Evolutionary conservation across 352 stramenopile species (phyloP), one percentile per base, ranked within the genome.

Genomic region (Peronospora destructor): DNA sequence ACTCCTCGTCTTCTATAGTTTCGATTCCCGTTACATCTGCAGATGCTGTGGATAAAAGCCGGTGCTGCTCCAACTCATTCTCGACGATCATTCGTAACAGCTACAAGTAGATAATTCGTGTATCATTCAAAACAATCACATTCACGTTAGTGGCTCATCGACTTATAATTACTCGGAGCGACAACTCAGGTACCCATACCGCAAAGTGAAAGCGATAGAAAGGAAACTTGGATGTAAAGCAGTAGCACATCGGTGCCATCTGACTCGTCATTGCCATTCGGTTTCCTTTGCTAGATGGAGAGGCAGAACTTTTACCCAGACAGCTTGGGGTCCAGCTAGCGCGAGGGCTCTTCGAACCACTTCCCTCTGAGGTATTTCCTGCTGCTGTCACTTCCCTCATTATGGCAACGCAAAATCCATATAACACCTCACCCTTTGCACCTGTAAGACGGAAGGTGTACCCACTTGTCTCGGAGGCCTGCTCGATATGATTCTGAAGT

Each of bases 171-270:
- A 11, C 8, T 4, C 11, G 16, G 7, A 30, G 11, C 19, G 10
- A 44, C 7, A 33, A 7, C 14, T 11, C 6, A 48, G 17, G 4
- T 13, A 49, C 33, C 38, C 51, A 38, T 47, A 93, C 82, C 53
- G 72, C 59, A 55, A 90, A 93, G 45, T 93, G 77, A 11, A 93
- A 70, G 10, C 80, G 80, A 54, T 93, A 93, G 61, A 93, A 89
- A 8, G 82, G 82, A 39, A 90, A 93, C 26, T 93, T 93, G 71
- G 79, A 88, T 8, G 80, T 93, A 43, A 93, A 79, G 47, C 79
- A 93, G 43, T 84, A 93, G 52, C 79, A 90, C 2, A 85, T 59
- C 1, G 82, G 79, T 9, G 79, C 79, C 30, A 93, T 62, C 36
- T 49, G 56, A 4, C 36, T 57, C 17, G 47, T 61, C 52, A 52